These are phyloP conservation scores for Galerina marginata DNA, from an alignment of 768 basidiomycete genomes.

Conservation along the genomic window DNA sequence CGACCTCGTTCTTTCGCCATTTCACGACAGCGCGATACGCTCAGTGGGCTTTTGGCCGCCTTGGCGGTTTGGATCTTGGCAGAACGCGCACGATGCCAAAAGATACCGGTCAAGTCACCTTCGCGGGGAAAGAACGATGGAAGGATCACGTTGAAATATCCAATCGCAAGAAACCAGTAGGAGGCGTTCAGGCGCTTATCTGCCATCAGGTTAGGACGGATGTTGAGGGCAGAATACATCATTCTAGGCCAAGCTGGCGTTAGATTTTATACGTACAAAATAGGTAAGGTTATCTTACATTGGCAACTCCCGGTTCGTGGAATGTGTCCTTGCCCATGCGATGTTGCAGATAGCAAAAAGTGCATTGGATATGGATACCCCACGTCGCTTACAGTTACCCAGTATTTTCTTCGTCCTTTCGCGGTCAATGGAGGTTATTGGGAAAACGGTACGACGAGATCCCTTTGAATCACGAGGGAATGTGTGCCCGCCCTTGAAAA, in stretches of 20 bases:
- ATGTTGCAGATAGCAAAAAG: constrained; percentile 78
- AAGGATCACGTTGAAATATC: constrained; percentile 83
- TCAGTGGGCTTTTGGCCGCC: constrained; percentile 68
- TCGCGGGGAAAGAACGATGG: constrained; percentile 69
- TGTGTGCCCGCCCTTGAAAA: constrained; percentile 68
- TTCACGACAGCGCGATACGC: constrained; percentile 61
- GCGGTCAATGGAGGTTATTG: constrained; percentile 63
- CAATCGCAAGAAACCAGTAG: constrained; percentile 81
- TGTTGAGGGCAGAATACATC: constrained; percentile 88
- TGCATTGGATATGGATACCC: constrained; percentile 76
- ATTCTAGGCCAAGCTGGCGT: constrained; percentile 45
- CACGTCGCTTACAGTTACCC: constrained; percentile 69
- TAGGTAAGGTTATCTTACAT: constrained; percentile 40
- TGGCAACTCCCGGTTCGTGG: constrained; percentile 52
- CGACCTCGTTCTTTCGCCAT: constrained; percentile 70
- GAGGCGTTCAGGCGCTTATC: constrained; percentile 56
- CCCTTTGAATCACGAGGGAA: constrained; percentile 59
- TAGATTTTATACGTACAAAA: background rate
- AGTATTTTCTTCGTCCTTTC: constrained; percentile 66
- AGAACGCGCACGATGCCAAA: constrained; percentile 77
- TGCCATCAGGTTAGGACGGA: constrained; percentile 62
- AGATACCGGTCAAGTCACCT: constrained; percentile 45
- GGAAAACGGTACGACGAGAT: constrained; percentile 69
- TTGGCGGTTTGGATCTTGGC: constrained; percentile 72
- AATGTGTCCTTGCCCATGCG: constrained; percentile 66